Evolutionary conservation across 2,329 filamentous ascomycete species (phyloP), one percentile per base, ranked within the genome.

Genomic region (Alternaria incomplexa): DNA sequence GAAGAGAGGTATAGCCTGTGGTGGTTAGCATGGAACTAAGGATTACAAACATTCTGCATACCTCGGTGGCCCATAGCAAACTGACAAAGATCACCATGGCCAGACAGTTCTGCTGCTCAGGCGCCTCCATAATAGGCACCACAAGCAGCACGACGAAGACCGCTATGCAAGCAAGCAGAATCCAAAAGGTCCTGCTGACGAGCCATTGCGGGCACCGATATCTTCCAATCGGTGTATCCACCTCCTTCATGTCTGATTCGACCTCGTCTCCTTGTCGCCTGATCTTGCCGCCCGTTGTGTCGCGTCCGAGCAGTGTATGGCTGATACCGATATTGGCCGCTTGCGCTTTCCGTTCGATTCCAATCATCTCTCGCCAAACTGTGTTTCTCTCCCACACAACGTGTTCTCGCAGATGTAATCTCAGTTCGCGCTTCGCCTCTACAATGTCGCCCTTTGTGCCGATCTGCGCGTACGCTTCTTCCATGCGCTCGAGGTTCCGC

Each of bases 311-410:
- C 58, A 98, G 85, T 1, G 93, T 92, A 67, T 91, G 89, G 22
- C 88, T 83, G 54, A 92, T 84, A 45, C 96, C 96, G 68, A 99
- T 86, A 71, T 95, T 96, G 9, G 95, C 95, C 9, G 96, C 96
- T 81, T 98, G 95, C 1, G 93, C 93, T 77, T 97, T 94, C 22
- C 96, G 88, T 83, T 99, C 96, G 71, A 99, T 95, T 56, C 95
- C 96, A 77, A 99, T 99, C 88, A 99, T 96, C 73, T 99, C 96
- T 81, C 96, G 87, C 96, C 96, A 99, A 17, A 99, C 96, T 0
- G 96, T 99, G 77, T 99, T 99, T 61, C 96, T 88, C 80, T 99
- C 96, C 96, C 96, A 99, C 0, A 98, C 95, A 20, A 99, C 94
- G 79, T 99, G 96, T 81, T 99, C 96, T 61, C 96, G 87, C 25